Base-by-base conservation (phyloP, 306 rosid species). In the Begonia fuchsioides region DNA sequence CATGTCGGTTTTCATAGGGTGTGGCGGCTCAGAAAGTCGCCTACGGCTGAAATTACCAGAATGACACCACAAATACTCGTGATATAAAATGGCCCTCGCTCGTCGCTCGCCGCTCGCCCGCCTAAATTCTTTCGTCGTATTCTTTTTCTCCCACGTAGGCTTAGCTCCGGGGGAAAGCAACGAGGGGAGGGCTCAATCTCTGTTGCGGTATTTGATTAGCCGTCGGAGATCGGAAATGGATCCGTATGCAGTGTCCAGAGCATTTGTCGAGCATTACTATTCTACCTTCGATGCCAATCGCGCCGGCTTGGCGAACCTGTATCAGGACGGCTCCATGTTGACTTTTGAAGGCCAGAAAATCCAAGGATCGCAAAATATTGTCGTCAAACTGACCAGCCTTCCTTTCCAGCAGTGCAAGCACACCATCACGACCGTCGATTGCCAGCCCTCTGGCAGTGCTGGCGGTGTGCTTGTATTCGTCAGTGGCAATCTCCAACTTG, bases 401-500 rank as follows among this genome's bases (percentile, higher is more conserved):
- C 98, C 98, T 9, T 90, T 90, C 63, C 84, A 85, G 62, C 95
- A 90, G 83, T 90, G 95, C 67, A 73, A 75, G 58, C 98, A 90
- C 65, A 47, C 56, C 72, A 80, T 84, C 81, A 65, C 76, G 65
- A 78, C 86, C 70, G 83, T 88, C 17, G 96, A 87, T 68, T 83
- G 68, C 54, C 96, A 87, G 60, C 93, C 96, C 41, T 87, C 96
- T 39, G 93, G 85, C 13, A 74, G 75, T 56, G 74, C 55, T 32
- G 85, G 79, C 14, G 94, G 87, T 17, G 77, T 87, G 94, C 85
- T 83, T 9, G 96, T 83, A 63, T 87, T 87, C 39, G 96, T 87
- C 72, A 77, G 87, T 58, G 96, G 96, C 6, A 83, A 75, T 48
- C 96, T 87, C 59, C 93, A 87, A 57, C 94, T 87, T 51, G 77